Conservation (phyloP, 345 rosid genomes). For the Punica granatum region DNA sequence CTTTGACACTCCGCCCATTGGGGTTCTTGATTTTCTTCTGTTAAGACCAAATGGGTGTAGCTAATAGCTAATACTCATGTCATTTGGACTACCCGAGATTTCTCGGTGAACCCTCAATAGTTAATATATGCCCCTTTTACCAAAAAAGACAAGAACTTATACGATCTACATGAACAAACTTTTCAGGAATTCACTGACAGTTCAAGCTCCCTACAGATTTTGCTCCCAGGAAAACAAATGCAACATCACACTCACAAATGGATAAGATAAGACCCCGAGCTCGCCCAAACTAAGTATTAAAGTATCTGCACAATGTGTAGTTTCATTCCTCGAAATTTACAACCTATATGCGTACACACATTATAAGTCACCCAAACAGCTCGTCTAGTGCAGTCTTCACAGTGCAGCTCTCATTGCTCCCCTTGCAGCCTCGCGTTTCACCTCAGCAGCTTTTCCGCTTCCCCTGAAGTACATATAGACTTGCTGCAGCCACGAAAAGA, state of each 20-base stretch:
- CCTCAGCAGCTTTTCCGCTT: slow-evolving; percentile 57
- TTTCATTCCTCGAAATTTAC: neutral
- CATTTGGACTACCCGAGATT: too few relatives aligned
- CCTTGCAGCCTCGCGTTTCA: slow-evolving; percentile 48
- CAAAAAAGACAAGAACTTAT: too few relatives aligned
- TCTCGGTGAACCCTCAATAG: too few relatives aligned
- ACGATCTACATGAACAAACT: neutral
- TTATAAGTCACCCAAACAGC: neutral
- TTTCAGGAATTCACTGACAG: neutral
- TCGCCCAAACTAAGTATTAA: neutral
- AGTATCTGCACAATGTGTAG: neutral
- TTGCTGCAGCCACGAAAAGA: slow-evolving; percentile 39
- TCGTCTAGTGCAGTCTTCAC: neutral
- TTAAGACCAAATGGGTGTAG: too few relatives aligned
- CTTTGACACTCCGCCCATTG: too few relatives aligned
- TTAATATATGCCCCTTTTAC: too few relatives aligned
- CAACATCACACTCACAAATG: neutral
- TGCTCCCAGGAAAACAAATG: neutral
- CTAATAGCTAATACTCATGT: too few relatives aligned
- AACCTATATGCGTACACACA: neutral
- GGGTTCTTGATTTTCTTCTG: too few relatives aligned
- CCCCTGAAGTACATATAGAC: slow-evolving; percentile 84
- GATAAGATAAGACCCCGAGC: neutral
- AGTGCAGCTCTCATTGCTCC: slow-evolving; percentile 36
- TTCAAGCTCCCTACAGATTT: neutral